phyloP scores from a whole-genome alignment of 139 green algal genomes.

The Edaphochlamys debaryana region DNA sequence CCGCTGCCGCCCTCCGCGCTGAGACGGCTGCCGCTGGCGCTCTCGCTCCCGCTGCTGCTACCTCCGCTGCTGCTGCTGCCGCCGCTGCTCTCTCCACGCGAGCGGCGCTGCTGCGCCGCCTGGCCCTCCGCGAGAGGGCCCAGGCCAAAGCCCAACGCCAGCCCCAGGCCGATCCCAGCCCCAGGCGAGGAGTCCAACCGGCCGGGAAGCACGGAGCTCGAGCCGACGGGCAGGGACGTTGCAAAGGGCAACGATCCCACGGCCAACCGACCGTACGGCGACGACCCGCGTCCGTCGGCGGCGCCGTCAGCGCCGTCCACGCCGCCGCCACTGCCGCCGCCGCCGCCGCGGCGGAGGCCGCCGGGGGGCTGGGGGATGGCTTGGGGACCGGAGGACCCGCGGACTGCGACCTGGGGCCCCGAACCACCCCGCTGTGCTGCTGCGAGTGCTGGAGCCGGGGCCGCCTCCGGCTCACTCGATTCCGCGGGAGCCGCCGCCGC shows the following conservation, averaged over 20 bases:
- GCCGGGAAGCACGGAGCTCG: neutral
- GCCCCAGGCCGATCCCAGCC: constrained; percentile 15
- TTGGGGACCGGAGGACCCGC: constrained; percentile 5
- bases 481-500: neutral
- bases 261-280: neutral
- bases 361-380: neutral
- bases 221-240: neutral
- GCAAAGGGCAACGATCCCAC: constrained; percentile 17
- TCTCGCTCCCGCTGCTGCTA: neutral
- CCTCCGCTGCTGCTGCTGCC: neutral
- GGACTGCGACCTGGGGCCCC: neutral
- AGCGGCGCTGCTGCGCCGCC: neutral
- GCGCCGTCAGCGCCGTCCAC: neutral
- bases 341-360: neutral
- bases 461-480: neutral
- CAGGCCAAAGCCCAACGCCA: neutral
- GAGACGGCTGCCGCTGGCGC: neutral
- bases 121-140: neutral
- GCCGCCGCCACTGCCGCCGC: neutral
- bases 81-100: neutral
- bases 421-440: neutral
- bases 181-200: neutral
- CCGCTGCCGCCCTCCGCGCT: neutral
- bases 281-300: neutral
- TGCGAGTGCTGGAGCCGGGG: neutral